Conservation (phyloP, 768 basidiomycete species). For the Coprinellus micaceus region DNA sequence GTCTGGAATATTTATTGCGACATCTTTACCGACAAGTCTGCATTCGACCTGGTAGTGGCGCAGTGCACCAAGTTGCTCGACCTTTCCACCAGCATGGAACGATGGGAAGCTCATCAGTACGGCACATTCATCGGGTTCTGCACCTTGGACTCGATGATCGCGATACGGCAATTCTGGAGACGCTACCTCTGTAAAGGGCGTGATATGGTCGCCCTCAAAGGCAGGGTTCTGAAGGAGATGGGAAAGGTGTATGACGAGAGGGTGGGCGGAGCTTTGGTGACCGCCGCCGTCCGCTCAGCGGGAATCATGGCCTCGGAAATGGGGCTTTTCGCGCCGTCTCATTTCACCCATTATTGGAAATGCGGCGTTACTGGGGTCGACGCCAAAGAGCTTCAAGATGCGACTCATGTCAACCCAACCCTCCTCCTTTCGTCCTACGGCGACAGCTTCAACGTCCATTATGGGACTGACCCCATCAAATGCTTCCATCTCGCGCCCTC, state of each 20-base stretch:
- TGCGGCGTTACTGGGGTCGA: conserved; percentile 35
- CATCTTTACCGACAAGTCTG: conserved; percentile 37
- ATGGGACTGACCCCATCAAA: conserved; percentile 39
- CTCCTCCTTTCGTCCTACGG: conserved; percentile 41
- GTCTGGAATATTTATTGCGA: conserved; percentile 51
- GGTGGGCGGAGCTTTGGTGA: neutral
- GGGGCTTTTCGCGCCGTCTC: conserved; percentile 12
- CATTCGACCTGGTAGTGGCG: conserved; percentile 28
- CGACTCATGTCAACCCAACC: conserved; percentile 41
- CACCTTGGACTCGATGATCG: conserved; percentile 33
- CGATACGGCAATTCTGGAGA: conserved; percentile 40
- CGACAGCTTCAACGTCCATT: conserved; percentile 38
- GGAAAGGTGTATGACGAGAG: neutral
- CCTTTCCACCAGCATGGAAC: conserved; percentile 26
- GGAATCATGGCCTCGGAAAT: neutral
- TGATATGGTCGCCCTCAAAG: conserved; percentile 18
- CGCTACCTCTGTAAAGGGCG: conserved; percentile 23
- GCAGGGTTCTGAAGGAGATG: conserved; percentile 2
- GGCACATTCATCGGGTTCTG: conserved; percentile 34
- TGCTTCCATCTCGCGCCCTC: conserved; percentile 40
- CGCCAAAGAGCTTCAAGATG: conserved; percentile 12
- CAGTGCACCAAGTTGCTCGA: conserved; percentile 39
- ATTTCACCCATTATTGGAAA: conserved; percentile 35
- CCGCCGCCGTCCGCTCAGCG: neutral
- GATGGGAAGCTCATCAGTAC: conserved; percentile 41